Base-by-base conservation (phyloP, 2,329 filamentous ascomycete species). In the Sporothrix variecibatus region DNA sequence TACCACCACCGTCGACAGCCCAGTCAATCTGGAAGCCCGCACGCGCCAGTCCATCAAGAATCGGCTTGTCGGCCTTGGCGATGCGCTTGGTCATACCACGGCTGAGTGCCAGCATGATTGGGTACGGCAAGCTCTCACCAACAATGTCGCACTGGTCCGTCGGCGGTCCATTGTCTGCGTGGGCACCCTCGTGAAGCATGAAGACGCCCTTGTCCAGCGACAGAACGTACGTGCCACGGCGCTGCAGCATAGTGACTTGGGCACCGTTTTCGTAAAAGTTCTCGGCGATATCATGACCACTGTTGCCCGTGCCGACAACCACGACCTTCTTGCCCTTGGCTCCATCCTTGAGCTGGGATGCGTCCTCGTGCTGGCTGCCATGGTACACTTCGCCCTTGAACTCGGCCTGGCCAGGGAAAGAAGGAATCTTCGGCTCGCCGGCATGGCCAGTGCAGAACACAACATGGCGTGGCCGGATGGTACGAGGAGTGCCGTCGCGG, bases 361-460 rank as follows among this genome's bases (percentile, higher is more conserved):
- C 85, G 2, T 86, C 86, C 0, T 80, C 79, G 77, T 87, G 87
- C 7, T 87, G 84, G 7, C 85, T 85, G 69, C 86, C 85, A 75
- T 91, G 89, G 79, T 87, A 89, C 1, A 84, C 80, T 31, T 83
- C 83, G 1, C 89, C 88, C 69, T 84, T 80, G 80, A 90, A 92
- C 2, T 75, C 79, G 20, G 84, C 83, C 75, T 85, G 82, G 0
- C 90, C 90, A 31, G 87, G 86, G 76, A 93, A 86, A 1, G 26
- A 67, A 0, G 91, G 91, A 64, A 88, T 80, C 72, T 88, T 87
- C 79, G 89, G 91, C 80, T 92, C 89, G 2, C 91, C 91, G 0
- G 89, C 90, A 77, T 92, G 90, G 0, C 91, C 91, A 0, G 91
- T 93, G 0, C 89, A 89, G 77, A 91, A 89, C 58, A 93, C 86